Base-by-base conservation (phyloP, 352 stramenopile species). In the Globisporangium okanoganense region DNA sequence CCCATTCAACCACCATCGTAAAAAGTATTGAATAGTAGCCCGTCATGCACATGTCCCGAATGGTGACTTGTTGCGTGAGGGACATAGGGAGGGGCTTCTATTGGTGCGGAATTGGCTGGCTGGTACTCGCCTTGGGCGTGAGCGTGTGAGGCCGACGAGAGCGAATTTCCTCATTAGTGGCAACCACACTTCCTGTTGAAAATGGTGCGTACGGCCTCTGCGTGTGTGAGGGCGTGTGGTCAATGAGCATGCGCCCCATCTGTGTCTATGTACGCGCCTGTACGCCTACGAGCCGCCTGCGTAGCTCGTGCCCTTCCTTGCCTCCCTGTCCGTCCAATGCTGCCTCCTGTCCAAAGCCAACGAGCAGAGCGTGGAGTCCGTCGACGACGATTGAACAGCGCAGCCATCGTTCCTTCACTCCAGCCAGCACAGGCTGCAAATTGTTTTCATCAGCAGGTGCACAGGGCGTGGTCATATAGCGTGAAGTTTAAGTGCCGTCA, bases 151-250 rank as follows among this genome's bases (percentile, higher is more conserved):
- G 31, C 22, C 29, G 25, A 22, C 24, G 56, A 55, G 43, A 62
- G 56, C 43, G 47, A 62, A 62, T 55, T 62, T 62, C 44, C 61
- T 68, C 62, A 68, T 68, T 68, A 51, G 55, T 68, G 62, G 61
- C 61, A 66, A 62, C 61, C 36, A 66, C 53, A 58, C 61, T 65
- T 61, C 61, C 53, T 61, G 52, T 61, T 66, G 52, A 66, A 66
- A 66, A 66, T 66, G 61, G 61, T 66, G 61, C 61, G 61, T 66
- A 31, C 27, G 24, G 52, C 22, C 22, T 22, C 29, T 36, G 44
- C 12, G 20, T 45, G 36, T 58, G 49, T 36, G 24, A 31, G 41
- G 9, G 22, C 35, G 44, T 36, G 20, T 22, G 16, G 9, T 27
- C 25, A 5, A 43, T 4, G 16, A 7, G 40, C 40, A 22, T 45